A percentile compares a stretch with the other conserved stretches of the same genome.
These are phyloP conservation scores for Arachnomyces sp. DNA, from an alignment of 2,329 filamentous ascomycete species.

Conservation along the genomic window DNA sequence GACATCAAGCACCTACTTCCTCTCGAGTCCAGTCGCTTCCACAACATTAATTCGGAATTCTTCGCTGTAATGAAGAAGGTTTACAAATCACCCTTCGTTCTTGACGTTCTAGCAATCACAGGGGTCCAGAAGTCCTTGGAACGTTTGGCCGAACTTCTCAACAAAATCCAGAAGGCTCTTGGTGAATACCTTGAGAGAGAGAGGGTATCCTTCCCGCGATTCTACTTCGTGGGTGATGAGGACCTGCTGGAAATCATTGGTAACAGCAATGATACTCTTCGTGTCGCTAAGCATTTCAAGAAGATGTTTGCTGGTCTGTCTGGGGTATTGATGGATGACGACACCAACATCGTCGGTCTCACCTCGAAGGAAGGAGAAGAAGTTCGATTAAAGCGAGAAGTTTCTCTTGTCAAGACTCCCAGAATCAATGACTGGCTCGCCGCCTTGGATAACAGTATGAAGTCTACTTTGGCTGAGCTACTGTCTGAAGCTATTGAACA, in stretches of 20 bases:
- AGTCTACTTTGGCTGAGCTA: slow-evolving; percentile 82
- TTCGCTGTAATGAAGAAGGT: slow-evolving; percentile 99
- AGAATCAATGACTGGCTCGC: slow-evolving; percentile 99
- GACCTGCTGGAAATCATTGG: slow-evolving; percentile 98
- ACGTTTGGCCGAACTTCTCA: slow-evolving; percentile 88
- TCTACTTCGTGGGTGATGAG: slow-evolving; percentile 99
- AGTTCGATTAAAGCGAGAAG: slow-evolving; percentile 79
- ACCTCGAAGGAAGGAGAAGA: slow-evolving; percentile 92
- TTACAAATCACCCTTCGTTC: slow-evolving; percentile 87
- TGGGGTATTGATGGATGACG: slow-evolving; percentile 83
- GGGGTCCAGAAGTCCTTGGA: slow-evolving; percentile 95
- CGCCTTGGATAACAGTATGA: slow-evolving; percentile 87
- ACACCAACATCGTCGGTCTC: slow-evolving; percentile 81
- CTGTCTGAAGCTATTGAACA: slow-evolving; percentile 77
- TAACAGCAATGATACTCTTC: slow-evolving; percentile 94
- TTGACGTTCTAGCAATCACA: slow-evolving; percentile 92
- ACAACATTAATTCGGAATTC: slow-evolving; percentile 99
- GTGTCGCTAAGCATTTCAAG: slow-evolving; percentile 96
- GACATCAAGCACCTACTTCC: slow-evolving; percentile 98
- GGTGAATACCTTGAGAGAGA: slow-evolving; percentile 98
- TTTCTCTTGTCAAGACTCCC: slow-evolving; percentile 86
- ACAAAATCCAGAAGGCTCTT: slow-evolving; percentile 98
- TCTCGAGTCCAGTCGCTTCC: slow-evolving; percentile 91
- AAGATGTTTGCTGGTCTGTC: slow-evolving; percentile 99
- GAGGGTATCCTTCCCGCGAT: slow-evolving; percentile 91